A percentile compares a stretch with the other conserved stretches of the same genome.
Evolutionary conservation across 306 rosid species (phyloP).

Genomic region (Quercus suber): DNA sequence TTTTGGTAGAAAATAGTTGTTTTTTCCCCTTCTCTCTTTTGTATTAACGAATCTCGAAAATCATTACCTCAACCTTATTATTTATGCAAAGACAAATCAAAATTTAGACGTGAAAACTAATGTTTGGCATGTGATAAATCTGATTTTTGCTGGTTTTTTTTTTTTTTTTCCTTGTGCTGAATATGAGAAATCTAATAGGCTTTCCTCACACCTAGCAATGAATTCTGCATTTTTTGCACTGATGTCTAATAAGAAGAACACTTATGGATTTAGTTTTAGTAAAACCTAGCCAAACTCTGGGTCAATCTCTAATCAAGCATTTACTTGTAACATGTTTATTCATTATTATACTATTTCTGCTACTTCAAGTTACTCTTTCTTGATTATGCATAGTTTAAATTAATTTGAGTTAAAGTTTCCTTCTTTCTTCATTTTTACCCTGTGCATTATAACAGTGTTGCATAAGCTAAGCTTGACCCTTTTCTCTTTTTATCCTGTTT

Average conservation of each 20-base stretch:
- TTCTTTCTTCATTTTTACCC: not conserved
- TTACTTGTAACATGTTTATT: not conserved
- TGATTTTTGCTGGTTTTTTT: not conserved
- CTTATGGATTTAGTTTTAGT: not conserved
- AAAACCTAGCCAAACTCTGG: conserved; percentile 3
- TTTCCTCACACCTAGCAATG: not conserved
- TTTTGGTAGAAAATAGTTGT: no score
- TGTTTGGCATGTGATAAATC: not conserved
- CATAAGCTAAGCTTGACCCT: not conserved
- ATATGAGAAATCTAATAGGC: not conserved
- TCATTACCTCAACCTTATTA: no score
- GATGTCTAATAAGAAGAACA: not conserved
- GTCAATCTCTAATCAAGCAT: not conserved
- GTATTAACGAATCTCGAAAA: no score
- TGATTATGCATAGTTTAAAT: not conserved
- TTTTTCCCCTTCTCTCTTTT: no score
- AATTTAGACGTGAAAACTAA: no score
- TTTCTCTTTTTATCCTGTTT: no score
- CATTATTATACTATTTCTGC: conserved; percentile 8
- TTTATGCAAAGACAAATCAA: no score
- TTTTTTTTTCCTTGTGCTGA: not conserved
- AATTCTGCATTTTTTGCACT: not conserved
- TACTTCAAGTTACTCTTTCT: conserved; percentile 2
- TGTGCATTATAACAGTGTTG: not conserved
- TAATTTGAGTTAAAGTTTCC: not conserved